These are phyloP conservation scores for Trametes villosa DNA, from an alignment of 768 basidiomycete species.

Conservation along the genomic window DNA sequence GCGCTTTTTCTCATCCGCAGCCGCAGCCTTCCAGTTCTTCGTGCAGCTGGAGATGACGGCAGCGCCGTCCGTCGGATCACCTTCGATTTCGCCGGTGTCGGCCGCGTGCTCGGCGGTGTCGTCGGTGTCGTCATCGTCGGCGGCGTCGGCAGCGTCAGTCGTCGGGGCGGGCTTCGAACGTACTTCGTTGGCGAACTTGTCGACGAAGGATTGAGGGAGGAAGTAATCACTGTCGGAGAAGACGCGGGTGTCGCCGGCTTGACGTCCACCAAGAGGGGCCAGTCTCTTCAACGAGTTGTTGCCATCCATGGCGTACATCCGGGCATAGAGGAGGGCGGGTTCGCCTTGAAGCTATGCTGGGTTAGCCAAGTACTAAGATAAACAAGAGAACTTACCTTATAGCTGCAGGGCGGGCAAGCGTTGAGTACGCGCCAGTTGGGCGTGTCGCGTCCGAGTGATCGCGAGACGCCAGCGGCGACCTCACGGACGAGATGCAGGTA, in stretches of 20 bases:
- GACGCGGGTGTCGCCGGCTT: constrained; percentile 24
- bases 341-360: constrained; percentile 34
- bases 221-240: constrained; percentile 34
- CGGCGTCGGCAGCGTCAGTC: no score
- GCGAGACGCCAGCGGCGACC: constrained; percentile 29
- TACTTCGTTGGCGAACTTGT: constrained; percentile 40
- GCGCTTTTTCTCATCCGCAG: constrained; percentile 36
- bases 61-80: constrained; percentile 25
- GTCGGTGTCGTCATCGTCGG: not conserved
- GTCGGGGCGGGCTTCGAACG: not conserved
- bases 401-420: constrained; percentile 42
- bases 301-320: constrained; percentile 14
- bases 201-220: constrained; percentile 30
- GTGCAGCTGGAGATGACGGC: constrained; percentile 26
- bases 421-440: constrained; percentile 41
- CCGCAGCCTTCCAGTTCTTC: constrained; percentile 38
- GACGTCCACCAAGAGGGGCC: constrained; percentile 21
- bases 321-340: constrained; percentile 16
- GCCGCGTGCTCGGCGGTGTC: not conserved
- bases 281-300: constrained; percentile 32
- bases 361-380: not conserved
- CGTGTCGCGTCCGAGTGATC: constrained; percentile 32
- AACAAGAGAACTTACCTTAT: constrained; percentile 32
- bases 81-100: constrained; percentile 2
- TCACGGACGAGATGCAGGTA: constrained; percentile 36